Evolutionary conservation across 2,329 filamentous ascomycete species (phyloP).

Genomic region (Aspergillus melleus): DNA sequence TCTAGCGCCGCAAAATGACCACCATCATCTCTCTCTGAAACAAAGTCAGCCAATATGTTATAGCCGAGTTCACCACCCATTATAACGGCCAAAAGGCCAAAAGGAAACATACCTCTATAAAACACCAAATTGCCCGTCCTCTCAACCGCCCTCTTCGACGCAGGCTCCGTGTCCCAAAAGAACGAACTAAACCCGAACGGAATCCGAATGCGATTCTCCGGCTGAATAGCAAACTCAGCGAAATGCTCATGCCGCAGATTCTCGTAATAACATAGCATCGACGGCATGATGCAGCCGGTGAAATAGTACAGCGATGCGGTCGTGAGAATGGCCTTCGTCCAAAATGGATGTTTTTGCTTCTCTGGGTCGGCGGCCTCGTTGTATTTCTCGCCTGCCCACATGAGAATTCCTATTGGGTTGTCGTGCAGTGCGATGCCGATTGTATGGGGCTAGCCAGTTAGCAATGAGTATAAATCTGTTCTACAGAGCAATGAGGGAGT

Average conservation of each 20-base stretch:
- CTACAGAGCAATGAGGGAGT: too few species aligned
- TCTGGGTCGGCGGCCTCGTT: slow-evolving; percentile 7
- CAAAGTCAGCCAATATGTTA: too few species aligned
- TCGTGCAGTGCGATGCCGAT: slow-evolving; percentile 8
- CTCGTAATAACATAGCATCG: slow-evolving; percentile 10
- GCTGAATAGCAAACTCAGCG: not conserved
- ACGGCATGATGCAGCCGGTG: slow-evolving; percentile 11
- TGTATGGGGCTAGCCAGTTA: slow-evolving; percentile 1
- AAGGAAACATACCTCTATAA: slow-evolving; percentile 3
- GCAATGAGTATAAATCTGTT: too few species aligned
- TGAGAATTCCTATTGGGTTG: slow-evolving; percentile 9
- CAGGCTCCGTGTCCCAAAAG: slow-evolving; percentile 3
- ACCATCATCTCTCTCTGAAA: slow-evolving; percentile 5
- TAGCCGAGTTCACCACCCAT: too few species aligned
- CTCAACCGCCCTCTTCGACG: not conserved
- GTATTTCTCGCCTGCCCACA: slow-evolving; percentile 11
- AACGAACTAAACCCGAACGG: slow-evolving; percentile 13
- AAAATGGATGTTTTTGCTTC: not conserved
- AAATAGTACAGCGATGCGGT: slow-evolving; percentile 10
- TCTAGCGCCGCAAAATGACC: slow-evolving; percentile 13
- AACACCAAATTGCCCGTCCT: slow-evolving; percentile 9
- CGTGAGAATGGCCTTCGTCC: slow-evolving; percentile 11
- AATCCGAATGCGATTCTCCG: slow-evolving; percentile 5
- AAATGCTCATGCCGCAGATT: slow-evolving; percentile 7
- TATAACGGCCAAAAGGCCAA: too few species aligned